Base-by-base conservation (phyloP, 192 early-diverging fungal species). In the Backusella circina region DNA sequence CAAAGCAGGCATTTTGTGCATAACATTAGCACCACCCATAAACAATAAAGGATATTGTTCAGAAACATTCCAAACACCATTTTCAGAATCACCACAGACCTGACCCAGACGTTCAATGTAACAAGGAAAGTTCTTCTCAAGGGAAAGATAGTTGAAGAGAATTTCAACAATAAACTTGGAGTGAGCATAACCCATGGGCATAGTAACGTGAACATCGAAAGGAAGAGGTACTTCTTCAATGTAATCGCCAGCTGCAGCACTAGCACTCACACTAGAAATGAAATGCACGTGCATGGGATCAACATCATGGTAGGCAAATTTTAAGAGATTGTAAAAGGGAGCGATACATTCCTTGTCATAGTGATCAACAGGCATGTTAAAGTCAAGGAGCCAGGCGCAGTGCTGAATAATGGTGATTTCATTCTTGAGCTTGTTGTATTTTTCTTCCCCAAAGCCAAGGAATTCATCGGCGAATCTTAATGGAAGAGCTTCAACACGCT, bases 341-440 rank as follows among this genome's bases (percentile, higher is more conserved):
- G 15, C n/a, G 31, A 81, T 72, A 38, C 51, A 70, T 13, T 73
- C 71, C 65, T 65, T 72, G 57, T 76, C 75, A 65, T 73, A 81
- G 28, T 76, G 69, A 32, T 16, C 37, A 51, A 83, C 35, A n/a
- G 75, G 75, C 35, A 75, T 74, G 21, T 80, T 73, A 71, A 83
- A 83, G 30, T 80, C 78, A 3, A 83, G 28, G 12, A 76, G 65
- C 79, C 82, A 83, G 0, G 82, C 82, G 13, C 61, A 69, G 65
- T 83, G 82, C 16, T 71, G 61, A 33, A 83, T 74, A 10, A 79
- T 68, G 2, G 75, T 83, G 23, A 76, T 65, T 73, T 79, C 76
- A 28, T 50, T 5, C 30, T 77, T 71, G 2, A 83, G 26, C 12
- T 61, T 70, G 18, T 65, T 75, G 75, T 80, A 83, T 21, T 51